Percentiles rank a stretch among this genome's conserved stretches.
Conservation (phyloP, 305 asterid species). For the Fraxinus floribunda region DNA sequence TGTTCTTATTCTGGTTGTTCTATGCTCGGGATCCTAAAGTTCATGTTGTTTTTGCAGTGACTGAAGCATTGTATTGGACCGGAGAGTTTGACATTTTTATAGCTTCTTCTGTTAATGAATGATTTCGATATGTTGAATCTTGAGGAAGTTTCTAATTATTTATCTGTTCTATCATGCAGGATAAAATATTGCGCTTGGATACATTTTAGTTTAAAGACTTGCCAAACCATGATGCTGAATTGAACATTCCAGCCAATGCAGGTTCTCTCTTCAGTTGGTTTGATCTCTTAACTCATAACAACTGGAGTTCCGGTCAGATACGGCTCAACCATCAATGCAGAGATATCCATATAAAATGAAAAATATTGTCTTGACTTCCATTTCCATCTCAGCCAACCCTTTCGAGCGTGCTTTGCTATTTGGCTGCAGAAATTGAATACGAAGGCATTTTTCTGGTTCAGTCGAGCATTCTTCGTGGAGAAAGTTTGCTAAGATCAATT, state of each 20-base stretch:
- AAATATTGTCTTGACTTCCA: not conserved
- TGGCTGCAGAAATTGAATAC: not conserved
- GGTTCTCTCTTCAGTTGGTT: not conserved
- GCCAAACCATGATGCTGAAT: constrained; percentile 12
- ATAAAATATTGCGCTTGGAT: constrained; percentile 3
- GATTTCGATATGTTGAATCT: not conserved
- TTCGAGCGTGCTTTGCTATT: not conserved
- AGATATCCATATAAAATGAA: not conserved
- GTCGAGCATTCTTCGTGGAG: not conserved
- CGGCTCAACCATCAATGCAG: not conserved
- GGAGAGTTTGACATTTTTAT: constrained; percentile 11
- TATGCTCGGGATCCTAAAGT: constrained; percentile 24
- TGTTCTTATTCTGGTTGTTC: constrained; percentile 16
- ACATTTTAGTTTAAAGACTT: constrained; percentile 18
- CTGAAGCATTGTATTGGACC: constrained; percentile 28
- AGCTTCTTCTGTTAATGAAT: not conserved
- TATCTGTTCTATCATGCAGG: constrained; percentile 24
- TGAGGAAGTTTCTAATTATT: constrained; percentile 13
- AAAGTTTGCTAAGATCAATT: not conserved
- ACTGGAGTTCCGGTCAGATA: not conserved
- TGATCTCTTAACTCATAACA: not conserved
- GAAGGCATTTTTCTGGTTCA: not conserved
- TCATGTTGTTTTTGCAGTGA: constrained; percentile 52
- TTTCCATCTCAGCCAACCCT: not conserved
- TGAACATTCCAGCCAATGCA: not conserved